Conservation (phyloP, 2,329 filamentous ascomycete genomes). For the Bimuria novae-zelandiae region DNA sequence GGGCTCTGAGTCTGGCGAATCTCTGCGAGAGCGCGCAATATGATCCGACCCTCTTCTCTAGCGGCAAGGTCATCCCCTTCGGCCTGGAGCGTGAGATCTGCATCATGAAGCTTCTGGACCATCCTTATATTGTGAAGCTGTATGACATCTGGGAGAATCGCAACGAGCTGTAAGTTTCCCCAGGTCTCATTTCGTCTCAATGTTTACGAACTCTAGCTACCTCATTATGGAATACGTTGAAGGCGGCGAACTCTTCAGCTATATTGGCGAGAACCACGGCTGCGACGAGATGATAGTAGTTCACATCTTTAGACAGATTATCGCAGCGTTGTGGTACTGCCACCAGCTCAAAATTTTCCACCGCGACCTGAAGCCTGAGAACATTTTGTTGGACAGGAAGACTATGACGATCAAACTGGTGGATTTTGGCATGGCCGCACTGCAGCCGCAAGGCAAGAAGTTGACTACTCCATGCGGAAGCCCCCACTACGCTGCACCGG, state of each 20-base stretch:
- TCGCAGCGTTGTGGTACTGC: conserved; percentile 89
- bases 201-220: conserved; percentile 64
- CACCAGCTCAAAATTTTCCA: conserved; percentile 96
- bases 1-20: conserved; percentile 82
- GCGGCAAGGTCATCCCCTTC: conserved; percentile 76
- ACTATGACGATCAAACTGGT: conserved; percentile 83
- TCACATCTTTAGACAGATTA: conserved; percentile 88
- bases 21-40: conserved; percentile 74
- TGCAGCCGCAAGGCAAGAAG: conserved; percentile 78
- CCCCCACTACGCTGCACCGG: conserved; percentile 94
- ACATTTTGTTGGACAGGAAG: conserved; percentile 80
- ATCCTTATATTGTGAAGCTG: conserved; percentile 90
- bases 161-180: conserved; percentile 76
- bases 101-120: conserved; percentile 94
- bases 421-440: conserved; percentile 96
- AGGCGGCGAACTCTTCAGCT: conserved; percentile 82
- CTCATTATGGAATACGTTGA: conserved; percentile 92
- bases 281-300: conserved; percentile 80
- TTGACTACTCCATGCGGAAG: conserved; percentile 92
- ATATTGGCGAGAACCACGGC: conserved; percentile 75
- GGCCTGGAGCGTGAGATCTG: conserved; percentile 94
- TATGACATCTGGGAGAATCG: conserved; percentile 98
- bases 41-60: conserved; percentile 57
- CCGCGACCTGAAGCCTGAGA: conserved; percentile 94
- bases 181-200: not conserved